Evolutionary conservation across 2,329 filamentous ascomycete species (phyloP).

Genomic region (Biscogniauxia sp.): DNA sequence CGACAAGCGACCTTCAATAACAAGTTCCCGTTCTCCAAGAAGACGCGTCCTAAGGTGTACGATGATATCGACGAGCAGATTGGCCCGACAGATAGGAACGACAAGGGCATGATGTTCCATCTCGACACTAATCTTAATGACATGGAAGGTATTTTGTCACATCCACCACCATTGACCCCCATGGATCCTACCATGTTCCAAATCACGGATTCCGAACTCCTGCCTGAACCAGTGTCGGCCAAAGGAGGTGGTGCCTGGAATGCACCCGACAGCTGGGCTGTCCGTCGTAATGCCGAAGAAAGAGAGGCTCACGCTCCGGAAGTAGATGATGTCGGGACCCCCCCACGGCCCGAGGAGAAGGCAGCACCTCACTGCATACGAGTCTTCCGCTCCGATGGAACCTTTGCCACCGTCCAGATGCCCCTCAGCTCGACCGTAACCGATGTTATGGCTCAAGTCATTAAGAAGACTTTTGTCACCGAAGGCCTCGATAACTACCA

Average conservation of each 20-base stretch:
- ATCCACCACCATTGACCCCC: constrained; percentile 67
- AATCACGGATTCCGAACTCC: constrained; percentile 22
- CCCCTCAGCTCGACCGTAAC: constrained; percentile 78
- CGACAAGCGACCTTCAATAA: constrained; percentile 59
- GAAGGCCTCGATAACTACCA: constrained; percentile 93
- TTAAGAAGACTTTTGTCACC: constrained; percentile 90
- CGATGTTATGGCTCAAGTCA: constrained; percentile 85
- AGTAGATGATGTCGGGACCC: constrained; percentile 65
- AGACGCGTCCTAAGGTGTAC: constrained; percentile 44
- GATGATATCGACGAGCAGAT: constrained; percentile 59
- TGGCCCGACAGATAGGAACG: constrained; percentile 58
- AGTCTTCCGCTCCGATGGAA: constrained; percentile 89
- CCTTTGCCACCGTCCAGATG: constrained; percentile 89
- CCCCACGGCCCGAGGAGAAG: constrained; percentile 72
- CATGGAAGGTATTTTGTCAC: constrained; percentile 86
- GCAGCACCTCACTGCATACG: constrained; percentile 83
- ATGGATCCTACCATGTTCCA: constrained; percentile 56
- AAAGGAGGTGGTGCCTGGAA: constrained; percentile 69
- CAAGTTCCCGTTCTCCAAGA: constrained; percentile 62
- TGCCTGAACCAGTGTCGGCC: constrained; percentile 22
- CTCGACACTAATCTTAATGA: constrained; percentile 86
- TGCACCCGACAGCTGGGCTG: constrained; percentile 94
- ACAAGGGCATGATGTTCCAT: constrained; percentile 64
- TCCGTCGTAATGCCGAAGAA: constrained; percentile 71
- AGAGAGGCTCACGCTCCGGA: constrained; percentile 56